Conservation (phyloP, 2,329 filamentous ascomycete genomes). For the Ceratocystis eucalypticola region DNA sequence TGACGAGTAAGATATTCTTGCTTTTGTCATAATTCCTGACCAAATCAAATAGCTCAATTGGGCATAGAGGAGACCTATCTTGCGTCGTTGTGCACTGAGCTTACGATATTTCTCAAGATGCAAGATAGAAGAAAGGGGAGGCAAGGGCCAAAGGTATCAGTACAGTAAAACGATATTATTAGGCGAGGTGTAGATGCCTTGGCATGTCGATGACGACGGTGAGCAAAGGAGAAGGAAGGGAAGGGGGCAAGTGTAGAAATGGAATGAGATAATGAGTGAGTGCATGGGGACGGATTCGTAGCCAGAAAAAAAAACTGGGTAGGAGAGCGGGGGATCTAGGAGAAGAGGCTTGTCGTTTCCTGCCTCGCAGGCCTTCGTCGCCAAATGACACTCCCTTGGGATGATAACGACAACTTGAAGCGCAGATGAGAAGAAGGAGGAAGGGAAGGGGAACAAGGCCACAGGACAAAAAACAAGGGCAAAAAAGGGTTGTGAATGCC, state of each 20-base stretch:
- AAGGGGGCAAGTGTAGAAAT: background rate
- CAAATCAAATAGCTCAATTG: background rate
- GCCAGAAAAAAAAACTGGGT: background rate
- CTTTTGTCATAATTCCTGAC: background rate
- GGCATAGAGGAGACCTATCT: background rate
- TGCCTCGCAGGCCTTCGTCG: background rate
- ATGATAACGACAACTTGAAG: conserved; percentile 13
- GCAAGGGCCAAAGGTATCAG: background rate
- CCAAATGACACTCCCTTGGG: conserved; percentile 8
- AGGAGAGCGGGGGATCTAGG: background rate
- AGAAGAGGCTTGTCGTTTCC: background rate
- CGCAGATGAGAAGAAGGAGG: background rate
- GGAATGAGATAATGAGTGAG: background rate
- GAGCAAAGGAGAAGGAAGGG: background rate
- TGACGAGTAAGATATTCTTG: background rate
- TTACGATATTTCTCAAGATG: background rate
- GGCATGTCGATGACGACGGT: background rate
- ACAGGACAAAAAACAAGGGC: background rate
- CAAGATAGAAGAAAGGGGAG: background rate
- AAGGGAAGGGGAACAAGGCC: background rate
- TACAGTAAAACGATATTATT: background rate
- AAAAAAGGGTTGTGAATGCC: background rate
- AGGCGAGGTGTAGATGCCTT: background rate
- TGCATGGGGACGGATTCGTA: background rate
- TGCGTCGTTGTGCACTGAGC: background rate